Percentiles rank a stretch among this genome's conserved stretches.
phyloP scores from a whole-genome alignment of 768 basidiomycete genomes.

The Mycena floridula region DNA sequence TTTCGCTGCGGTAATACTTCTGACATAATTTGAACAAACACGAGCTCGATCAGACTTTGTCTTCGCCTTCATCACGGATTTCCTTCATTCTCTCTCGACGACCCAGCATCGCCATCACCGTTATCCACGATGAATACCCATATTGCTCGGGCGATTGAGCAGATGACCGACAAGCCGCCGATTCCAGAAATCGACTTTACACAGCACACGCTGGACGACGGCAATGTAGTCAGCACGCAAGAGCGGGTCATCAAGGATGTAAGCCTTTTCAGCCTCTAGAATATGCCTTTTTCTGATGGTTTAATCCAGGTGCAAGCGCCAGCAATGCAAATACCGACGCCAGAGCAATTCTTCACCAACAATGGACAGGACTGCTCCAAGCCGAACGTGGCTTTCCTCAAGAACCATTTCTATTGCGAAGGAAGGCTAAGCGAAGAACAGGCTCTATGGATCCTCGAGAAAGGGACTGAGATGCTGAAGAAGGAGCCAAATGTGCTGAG shows the following conservation, averaged over 20 bases:
- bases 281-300: no score
- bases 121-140: slow-evolving; percentile 39
- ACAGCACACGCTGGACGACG: slow-evolving; percentile 89
- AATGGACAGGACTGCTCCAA: slow-evolving; percentile 73
- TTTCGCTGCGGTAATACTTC: no score
- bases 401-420: slow-evolving; percentile 98
- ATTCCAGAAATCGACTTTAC: slow-evolving; percentile 81
- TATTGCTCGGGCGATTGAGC: slow-evolving; percentile 60
- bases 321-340: slow-evolving; percentile 86
- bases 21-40: no score
- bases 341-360: slow-evolving; percentile 87
- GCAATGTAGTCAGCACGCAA: slow-evolving; percentile 84
- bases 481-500: slow-evolving; percentile 86
- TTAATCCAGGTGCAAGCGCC: slow-evolving; percentile 86
- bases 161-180: slow-evolving; percentile 48
- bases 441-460: slow-evolving; percentile 88
- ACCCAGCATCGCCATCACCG: no score
- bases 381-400: slow-evolving; percentile 93
- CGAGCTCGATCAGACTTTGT: no score
- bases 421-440: slow-evolving; percentile 92
- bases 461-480: slow-evolving; percentile 77
- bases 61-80: no score
- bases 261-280: slow-evolving; percentile 2
- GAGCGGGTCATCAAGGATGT: slow-evolving; percentile 97
- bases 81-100: no score